A percentile compares a stretch with the other conserved stretches of the same genome.
phyloP scores from a whole-genome alignment of 108 stramenopile genomes.

The Schizochytrium sp. region DNA sequence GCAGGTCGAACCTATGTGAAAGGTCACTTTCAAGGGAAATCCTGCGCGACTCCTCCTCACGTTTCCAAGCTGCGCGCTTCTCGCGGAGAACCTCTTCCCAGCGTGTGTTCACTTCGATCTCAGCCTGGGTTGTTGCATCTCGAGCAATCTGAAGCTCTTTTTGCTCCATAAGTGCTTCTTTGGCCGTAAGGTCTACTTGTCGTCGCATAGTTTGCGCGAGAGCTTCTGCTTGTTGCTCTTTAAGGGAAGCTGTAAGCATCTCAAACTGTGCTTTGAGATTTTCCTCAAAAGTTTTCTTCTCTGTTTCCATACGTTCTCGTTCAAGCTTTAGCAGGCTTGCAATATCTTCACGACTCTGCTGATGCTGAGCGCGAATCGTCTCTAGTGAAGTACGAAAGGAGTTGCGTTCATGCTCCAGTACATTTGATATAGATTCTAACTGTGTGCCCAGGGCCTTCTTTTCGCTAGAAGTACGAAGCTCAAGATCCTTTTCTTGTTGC shows the following conservation, averaged over 20 bases:
- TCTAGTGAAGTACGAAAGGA: neutral
- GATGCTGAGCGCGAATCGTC: neutral
- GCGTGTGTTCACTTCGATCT: neutral
- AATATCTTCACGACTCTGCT: neutral
- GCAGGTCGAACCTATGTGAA: neutral
- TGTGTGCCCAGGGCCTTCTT: neutral
- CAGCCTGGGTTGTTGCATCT: neutral
- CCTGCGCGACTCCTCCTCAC: constrained; percentile 1
- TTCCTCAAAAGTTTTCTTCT: neutral
- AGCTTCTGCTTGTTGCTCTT: neutral
- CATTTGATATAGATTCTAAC: neutral
- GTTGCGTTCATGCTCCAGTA: neutral
- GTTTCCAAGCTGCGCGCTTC: neutral
- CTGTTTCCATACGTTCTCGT: constrained; percentile 8
- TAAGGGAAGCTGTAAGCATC: neutral
- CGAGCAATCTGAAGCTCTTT: neutral
- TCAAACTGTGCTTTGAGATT: neutral
- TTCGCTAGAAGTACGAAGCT: neutral
- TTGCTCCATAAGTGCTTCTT: neutral
- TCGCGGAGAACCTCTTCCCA: neutral
- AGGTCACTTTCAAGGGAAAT: neutral
- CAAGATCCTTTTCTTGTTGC: neutral
- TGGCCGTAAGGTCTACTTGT: neutral
- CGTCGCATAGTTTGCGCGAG: too few species aligned
- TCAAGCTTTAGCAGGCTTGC: neutral